Evolutionary conservation across 257 asterid genomes (phyloP), one percentile per base, ranked within the genome.

Genomic region (Petunia secreta): DNA sequence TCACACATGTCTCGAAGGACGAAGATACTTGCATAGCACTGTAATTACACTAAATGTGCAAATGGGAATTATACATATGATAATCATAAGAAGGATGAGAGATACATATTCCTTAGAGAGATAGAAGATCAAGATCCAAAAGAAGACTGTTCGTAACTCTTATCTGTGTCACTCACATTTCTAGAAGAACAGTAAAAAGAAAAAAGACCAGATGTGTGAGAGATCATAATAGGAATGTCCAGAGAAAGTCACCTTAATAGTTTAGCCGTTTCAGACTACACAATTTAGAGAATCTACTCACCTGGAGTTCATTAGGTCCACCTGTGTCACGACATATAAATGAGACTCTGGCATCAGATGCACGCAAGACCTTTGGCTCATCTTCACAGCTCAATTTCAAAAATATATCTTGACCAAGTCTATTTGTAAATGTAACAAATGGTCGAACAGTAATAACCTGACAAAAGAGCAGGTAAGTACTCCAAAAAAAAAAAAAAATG

Each of bases 371-470:
- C 91, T 91, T 96, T 77, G 95, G 94, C 78, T 91, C 97, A 82
- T 96, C 98, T 80, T 90, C 97, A 83, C 84, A 84, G 87, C 94
- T 88, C 84, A 96, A 89, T 89, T 90, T 96, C 86, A 96, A 62
- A 41, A 85, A 86, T 79, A 95, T 81, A 80, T 84, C 86, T 87
- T 93, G 89, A 60, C 99, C 99, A 84, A 92, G 84, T 90, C 99
- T 89, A 86, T 95, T 95, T 59, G 99, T 95, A 82, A 95, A 94
- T 37, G 98, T 95, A 86, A 93, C 91, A 75, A 84, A 95, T 54
- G 99, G 98, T 16, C 98, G 90, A 77, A 95, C 82, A 67, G 92
- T 86, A 55, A 95, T 93, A 46, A 95, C 98, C 99, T 95, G 91
- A 44, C 44, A 85, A 75, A 82, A 25, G 75, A 71, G 63, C 77